A percentile compares a stretch with the other conserved stretches of the same genome.
Evolutionary conservation across 2,329 filamentous ascomycete species (phyloP).

Genomic region (Pseudocercospora cruenta): DNA sequence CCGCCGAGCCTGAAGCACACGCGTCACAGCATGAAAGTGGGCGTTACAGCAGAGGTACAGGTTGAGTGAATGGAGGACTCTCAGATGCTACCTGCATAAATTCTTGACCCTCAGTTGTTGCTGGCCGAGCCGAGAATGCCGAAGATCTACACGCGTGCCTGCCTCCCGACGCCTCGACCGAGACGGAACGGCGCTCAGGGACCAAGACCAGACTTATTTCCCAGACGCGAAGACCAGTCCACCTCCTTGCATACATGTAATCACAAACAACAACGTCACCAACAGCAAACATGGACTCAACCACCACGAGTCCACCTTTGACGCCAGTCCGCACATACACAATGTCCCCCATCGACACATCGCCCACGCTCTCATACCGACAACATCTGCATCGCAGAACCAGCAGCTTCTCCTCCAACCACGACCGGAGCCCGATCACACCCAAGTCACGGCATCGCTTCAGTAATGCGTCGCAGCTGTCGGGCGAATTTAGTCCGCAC

Average conservation of each 20-base stretch:
- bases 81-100: neutral
- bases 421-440: slow-evolving; percentile 49
- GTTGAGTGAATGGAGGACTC: neutral
- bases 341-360: slow-evolving; percentile 49
- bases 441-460: slow-evolving; percentile 44
- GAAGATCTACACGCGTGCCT: neutral
- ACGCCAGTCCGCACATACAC: slow-evolving; percentile 48
- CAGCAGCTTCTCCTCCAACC: slow-evolving; percentile 48
- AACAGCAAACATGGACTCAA: slow-evolving; percentile 24
- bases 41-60: neutral
- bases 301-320: slow-evolving; percentile 45
- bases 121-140: neutral
- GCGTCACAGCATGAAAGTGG: neutral
- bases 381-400: slow-evolving; percentile 37
- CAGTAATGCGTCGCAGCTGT: slow-evolving; percentile 39
- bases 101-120: neutral
- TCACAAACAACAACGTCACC: neutral
- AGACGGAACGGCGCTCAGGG: neutral
- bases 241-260: neutral
- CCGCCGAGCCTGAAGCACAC: neutral
- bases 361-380: slow-evolving; percentile 39
- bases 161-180: neutral
- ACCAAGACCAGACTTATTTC: neutral
- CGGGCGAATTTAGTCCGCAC: slow-evolving; percentile 44
- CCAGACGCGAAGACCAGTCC: neutral